Evolutionary conservation across 2,329 filamentous ascomycete species (phyloP).

Genomic region (Penicillium polonicum): DNA sequence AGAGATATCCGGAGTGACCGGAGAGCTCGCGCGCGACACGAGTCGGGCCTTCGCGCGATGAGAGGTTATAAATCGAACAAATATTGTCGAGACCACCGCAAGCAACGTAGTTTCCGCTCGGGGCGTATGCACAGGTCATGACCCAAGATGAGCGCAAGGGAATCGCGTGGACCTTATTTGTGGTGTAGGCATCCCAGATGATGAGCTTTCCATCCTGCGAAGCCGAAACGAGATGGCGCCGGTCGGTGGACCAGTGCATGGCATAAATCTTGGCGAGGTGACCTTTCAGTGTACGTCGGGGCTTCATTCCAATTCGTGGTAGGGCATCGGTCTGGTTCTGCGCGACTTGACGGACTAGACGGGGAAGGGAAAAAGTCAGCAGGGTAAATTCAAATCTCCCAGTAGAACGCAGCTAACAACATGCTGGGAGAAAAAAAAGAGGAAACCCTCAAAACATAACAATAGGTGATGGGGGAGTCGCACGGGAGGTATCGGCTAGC

Average conservation of each 20-base stretch:
- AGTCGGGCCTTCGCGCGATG: conserved; percentile 93
- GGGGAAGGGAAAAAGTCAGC: conserved; percentile 25
- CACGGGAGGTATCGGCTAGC: conserved; percentile 95
- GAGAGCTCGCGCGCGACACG: conserved; percentile 93
- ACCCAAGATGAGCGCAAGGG: conserved; percentile 97
- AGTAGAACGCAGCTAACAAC: not conserved
- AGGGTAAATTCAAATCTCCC: conserved; percentile 1
- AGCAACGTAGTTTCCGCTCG: conserved; percentile 96
- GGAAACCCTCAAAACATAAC: not conserved
- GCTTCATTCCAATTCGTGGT: conserved; percentile 94
- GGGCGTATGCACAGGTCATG: conserved; percentile 99
- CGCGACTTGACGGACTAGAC: conserved; percentile 82
- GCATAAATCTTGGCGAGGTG: conserved; percentile 99
- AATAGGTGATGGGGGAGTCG: conserved; percentile 46
- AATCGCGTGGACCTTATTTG: conserved; percentile 99
- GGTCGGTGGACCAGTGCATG: conserved; percentile 99
- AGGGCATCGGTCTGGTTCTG: conserved; percentile 89
- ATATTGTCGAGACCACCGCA: conserved; percentile 99
- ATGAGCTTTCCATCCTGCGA: conserved; percentile 99
- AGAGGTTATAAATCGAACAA: conserved; percentile 99
- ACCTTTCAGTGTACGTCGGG: conserved; percentile 93
- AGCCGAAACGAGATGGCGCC: conserved; percentile 92
- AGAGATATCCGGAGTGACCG: conserved; percentile 94
- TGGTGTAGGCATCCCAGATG: conserved; percentile 99
- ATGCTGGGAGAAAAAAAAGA: not conserved